Conservation (phyloP, 805 yeast species). For the Myxozyma neotropica region DNA sequence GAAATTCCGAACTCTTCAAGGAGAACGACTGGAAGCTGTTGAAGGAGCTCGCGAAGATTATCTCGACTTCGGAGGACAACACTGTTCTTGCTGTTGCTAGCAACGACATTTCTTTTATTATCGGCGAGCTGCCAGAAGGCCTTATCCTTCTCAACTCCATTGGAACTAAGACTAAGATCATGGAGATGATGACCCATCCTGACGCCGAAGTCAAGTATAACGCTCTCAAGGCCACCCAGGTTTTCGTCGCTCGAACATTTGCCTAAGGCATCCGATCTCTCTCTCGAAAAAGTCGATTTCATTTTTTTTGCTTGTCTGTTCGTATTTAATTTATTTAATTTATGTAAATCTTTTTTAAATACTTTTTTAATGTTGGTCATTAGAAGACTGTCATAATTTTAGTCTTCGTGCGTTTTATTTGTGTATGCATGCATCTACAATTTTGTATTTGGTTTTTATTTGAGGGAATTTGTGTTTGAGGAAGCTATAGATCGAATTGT, state of each 20-base stretch:
- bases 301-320: background rate
- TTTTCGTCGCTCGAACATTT: constrained; percentile 81
- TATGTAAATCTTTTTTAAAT: background rate
- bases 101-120: constrained; percentile 65
- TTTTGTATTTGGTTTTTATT: constrained; percentile 1
- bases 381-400: background rate
- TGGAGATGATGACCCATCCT: constrained; percentile 77
- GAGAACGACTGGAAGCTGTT: constrained; percentile 74
- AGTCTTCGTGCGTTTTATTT: background rate
- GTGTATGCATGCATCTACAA: constrained; percentile 7
- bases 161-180: constrained; percentile 75
- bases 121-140: constrained; percentile 65
- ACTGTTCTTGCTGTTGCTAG: constrained; percentile 59
- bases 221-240: constrained; percentile 94
- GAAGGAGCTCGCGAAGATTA: constrained; percentile 55
- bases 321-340: background rate
- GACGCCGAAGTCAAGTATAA: constrained; percentile 91
- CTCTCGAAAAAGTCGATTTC: background rate
- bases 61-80: constrained; percentile 40
- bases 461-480: background rate
- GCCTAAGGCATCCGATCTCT: constrained; percentile 17
- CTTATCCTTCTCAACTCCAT: constrained; percentile 54
- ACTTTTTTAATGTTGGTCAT: background rate
- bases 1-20: constrained; percentile 74
- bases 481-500: too few species aligned